These are phyloP conservation scores for Acanthamoeba triangularis DNA, from an alignment of 208 protist genomes.

Conservation along the genomic window DNA sequence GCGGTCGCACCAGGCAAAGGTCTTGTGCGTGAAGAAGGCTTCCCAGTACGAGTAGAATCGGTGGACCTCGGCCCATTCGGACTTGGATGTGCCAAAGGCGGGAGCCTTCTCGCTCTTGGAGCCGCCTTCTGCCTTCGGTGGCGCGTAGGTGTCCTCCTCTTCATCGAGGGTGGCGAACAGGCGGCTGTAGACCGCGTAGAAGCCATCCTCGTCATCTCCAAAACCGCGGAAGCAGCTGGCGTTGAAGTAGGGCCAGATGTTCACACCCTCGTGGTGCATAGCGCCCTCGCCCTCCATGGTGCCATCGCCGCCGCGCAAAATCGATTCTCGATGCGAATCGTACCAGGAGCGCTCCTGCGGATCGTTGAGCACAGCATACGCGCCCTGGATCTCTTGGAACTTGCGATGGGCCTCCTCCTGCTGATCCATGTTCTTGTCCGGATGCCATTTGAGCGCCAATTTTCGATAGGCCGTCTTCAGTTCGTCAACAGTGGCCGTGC, in stretches of 20 bases:
- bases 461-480: conserved; percentile 93
- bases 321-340: conserved; percentile 87
- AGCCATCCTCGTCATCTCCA: conserved; percentile 81
- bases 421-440: conserved; percentile 85
- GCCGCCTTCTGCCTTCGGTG: not conserved
- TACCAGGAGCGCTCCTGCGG: conserved; percentile 88
- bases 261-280: conserved; percentile 74
- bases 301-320: conserved; percentile 82
- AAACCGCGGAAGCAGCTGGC: conserved; percentile 77
- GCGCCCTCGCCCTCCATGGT: conserved; percentile 68
- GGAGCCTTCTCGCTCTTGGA: conserved; percentile 43
- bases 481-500: conserved; percentile 84
- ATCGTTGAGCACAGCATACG: conserved; percentile 88
- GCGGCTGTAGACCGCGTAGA: conserved; percentile 84
- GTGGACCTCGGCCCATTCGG: conserved; percentile 48
- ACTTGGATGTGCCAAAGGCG: conserved; percentile 77
- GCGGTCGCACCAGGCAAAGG: conserved; percentile 79
- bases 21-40: conserved; percentile 82
- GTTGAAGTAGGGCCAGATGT: conserved; percentile 87
- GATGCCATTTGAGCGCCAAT: conserved; percentile 90
- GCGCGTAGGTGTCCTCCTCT: conserved; percentile 74
- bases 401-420: conserved; percentile 77
- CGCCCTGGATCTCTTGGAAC: conserved; percentile 87
- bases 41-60: conserved; percentile 86
- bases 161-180: conserved; percentile 86